These are phyloP conservation scores for Eimeria praecox DNA, from an alignment of 169 alveolate genomes.

Conservation along the genomic window DNA sequence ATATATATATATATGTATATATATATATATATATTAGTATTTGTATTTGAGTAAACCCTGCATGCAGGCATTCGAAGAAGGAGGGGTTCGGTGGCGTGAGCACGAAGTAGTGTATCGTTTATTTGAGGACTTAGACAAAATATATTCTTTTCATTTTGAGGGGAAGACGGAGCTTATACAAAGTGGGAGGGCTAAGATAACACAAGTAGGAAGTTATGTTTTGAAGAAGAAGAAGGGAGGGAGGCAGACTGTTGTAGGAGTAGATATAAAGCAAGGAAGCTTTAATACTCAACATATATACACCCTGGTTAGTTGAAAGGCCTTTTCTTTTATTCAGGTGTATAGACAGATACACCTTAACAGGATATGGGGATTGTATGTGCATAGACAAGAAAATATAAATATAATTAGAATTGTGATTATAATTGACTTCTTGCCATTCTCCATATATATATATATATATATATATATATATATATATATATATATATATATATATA, in stretches of 20 bases:
- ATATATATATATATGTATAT: too few relatives aligned
- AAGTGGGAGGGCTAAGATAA: background rate
- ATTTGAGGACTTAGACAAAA: constrained; percentile 57
- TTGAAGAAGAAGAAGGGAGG: constrained; percentile 59
- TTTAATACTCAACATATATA: constrained; percentile 8
- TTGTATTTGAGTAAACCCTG: too few relatives aligned
- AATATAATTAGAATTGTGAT: too few relatives aligned
- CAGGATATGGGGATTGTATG: background rate
- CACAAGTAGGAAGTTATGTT: background rate
- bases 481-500: too few relatives aligned
- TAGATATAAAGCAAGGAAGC: constrained; percentile 61
- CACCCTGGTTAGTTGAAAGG: constrained; percentile 28
- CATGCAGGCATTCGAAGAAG: constrained; percentile 33
- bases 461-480: too few relatives aligned
- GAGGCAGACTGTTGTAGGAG: constrained; percentile 45
- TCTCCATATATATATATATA: too few relatives aligned
- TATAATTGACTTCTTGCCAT: too few relatives aligned
- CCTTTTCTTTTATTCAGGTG: background rate
- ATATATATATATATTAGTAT: too few relatives aligned
- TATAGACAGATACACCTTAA: background rate
- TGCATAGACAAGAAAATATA: background rate
- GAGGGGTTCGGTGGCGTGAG: background rate
- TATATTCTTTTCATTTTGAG: constrained; percentile 59
- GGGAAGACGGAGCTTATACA: constrained; percentile 3
- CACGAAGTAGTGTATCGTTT: constrained; percentile 55